Percentiles rank a stretch among this genome's conserved stretches.
Evolutionary conservation across 108 stramenopile genomes (phyloP).

Genomic region (Poteriospumella lacustris): DNA sequence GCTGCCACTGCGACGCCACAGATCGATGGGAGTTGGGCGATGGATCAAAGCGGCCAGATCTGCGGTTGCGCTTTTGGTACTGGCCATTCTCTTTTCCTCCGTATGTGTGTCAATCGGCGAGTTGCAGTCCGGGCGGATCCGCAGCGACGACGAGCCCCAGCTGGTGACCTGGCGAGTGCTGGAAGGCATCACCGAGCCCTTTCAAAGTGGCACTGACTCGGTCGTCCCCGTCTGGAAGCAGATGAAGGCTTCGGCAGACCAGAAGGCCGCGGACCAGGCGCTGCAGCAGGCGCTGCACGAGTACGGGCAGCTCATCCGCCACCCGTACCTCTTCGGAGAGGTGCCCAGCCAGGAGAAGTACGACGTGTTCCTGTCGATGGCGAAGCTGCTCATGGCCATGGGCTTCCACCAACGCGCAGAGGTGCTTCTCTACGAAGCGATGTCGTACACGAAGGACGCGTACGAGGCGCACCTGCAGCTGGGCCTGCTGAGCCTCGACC

Average conservation of each 20-base stretch:
- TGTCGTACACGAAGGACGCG: conserved; percentile 13
- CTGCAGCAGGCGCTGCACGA: conserved; percentile 23
- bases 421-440: conserved; percentile 20
- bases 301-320: conserved; percentile 27
- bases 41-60: no score
- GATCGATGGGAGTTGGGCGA: no score
- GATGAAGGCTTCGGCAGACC: conserved; percentile 22
- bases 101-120: no score
- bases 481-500: background rate
- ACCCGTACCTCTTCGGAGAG: conserved; percentile 28
- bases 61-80: no score
- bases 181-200: conserved; percentile 29
- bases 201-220: background rate
- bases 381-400: conserved; percentile 26
- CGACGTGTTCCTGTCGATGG: conserved; percentile 25
- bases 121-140: conserved; percentile 19
- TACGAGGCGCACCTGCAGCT: conserved; percentile 22
- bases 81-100: no score
- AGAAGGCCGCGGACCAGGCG: background rate
- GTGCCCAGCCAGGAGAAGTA: conserved; percentile 14
- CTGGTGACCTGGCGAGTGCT: conserved; percentile 9
- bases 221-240: conserved; percentile 1
- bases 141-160: conserved; percentile 25
- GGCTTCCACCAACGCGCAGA: conserved; percentile 27
- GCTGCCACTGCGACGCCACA: no score